phyloP scores from a whole-genome alignment of 306 rosid genomes.

The Senna tora region DNA sequence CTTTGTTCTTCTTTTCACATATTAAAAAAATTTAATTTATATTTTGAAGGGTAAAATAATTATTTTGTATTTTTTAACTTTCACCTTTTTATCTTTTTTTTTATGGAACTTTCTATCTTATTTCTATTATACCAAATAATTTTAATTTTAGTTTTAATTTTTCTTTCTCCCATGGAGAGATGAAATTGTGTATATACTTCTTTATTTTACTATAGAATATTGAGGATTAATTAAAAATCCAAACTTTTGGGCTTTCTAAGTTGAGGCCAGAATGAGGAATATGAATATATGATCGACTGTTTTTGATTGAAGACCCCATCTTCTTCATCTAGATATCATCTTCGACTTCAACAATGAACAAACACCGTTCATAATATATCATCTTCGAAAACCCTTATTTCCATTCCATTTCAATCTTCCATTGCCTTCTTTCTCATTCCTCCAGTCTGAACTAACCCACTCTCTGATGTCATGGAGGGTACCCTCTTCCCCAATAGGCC shows the following conservation, averaged over 20 bases:
- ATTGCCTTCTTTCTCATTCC: slow-evolving; percentile 14
- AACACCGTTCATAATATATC: slow-evolving; percentile 31
- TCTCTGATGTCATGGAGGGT: slow-evolving; percentile 68
- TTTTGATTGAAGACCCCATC: slow-evolving; percentile 3
- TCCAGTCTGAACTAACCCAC: slow-evolving; percentile 18
- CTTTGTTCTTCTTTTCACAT: too few relatives aligned
- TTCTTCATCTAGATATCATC: slow-evolving; percentile 18
- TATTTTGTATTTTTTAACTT: too few relatives aligned
- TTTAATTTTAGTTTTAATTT: too few relatives aligned
- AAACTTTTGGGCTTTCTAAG: neutral
- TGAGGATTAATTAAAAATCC: too few relatives aligned
- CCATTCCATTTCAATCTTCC: slow-evolving; percentile 18
- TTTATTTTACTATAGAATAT: too few relatives aligned
- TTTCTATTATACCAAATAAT: too few relatives aligned
- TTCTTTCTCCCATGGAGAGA: too few relatives aligned
- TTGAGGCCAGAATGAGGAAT: neutral
- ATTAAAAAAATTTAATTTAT: too few relatives aligned
- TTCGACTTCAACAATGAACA: slow-evolving; percentile 7
- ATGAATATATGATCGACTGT: neutral
- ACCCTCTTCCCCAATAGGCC: slow-evolving; percentile 72
- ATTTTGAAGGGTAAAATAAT: too few relatives aligned
- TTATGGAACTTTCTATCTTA: too few relatives aligned
- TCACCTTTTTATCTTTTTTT: too few relatives aligned
- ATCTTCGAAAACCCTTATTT: neutral
- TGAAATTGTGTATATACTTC: too few relatives aligned